Evolutionary conservation across 2,329 filamentous ascomycete species (phyloP).

Genomic region (Penicillium brevicompactum): DNA sequence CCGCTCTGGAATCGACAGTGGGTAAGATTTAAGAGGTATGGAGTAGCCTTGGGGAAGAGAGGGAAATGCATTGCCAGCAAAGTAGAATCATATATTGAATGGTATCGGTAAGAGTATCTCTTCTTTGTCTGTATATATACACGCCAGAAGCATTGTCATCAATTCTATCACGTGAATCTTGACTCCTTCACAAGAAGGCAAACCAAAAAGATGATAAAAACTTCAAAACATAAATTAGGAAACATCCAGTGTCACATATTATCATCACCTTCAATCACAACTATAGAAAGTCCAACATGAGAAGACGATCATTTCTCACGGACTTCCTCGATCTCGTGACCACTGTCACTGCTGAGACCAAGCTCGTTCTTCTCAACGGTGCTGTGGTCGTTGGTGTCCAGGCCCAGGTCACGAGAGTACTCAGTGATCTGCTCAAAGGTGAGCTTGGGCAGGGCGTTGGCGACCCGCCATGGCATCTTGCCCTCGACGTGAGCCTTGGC

Average conservation of each 20-base stretch:
- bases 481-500: constrained; percentile 14
- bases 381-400: constrained; percentile 10
- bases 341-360: constrained; percentile 21
- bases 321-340: constrained; percentile 10
- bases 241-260: neutral
- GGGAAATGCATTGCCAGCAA: neutral
- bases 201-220: neutral
- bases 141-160: neutral
- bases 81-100: neutral
- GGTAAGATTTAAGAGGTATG: too few relatives aligned
- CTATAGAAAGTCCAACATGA: neutral
- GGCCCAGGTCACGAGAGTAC: constrained; percentile 27
- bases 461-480: constrained; percentile 31
- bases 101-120: neutral
- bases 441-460: constrained; percentile 34
- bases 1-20: too few relatives aligned
- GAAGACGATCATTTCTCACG: constrained; percentile 2
- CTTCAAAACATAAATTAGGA: neutral
- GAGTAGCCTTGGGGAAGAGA: too few relatives aligned
- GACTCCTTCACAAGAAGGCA: neutral
- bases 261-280: neutral
- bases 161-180: constrained; percentile 2
- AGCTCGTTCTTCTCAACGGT: constrained; percentile 23
- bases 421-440: constrained; percentile 27
- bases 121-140: neutral